Evolutionary conservation across 805 yeast genomes (phyloP).

Genomic region (Pichia ethanolica): DNA sequence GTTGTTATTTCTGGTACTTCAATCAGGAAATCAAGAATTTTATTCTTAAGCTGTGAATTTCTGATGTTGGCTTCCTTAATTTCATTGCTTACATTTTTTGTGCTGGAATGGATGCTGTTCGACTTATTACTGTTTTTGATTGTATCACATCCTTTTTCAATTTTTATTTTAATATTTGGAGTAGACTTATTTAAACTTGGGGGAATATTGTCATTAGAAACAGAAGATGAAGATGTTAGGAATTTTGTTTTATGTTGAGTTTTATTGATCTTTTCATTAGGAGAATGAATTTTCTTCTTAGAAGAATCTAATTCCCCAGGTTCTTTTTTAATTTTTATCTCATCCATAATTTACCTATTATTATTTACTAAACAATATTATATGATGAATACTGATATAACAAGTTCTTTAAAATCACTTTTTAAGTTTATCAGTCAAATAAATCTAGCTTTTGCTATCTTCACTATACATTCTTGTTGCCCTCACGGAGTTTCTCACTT

Average conservation of each 20-base stretch:
- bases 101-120: too few species aligned
- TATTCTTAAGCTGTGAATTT: background rate
- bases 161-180: background rate
- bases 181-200: background rate
- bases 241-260: background rate
- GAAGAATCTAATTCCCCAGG: background rate
- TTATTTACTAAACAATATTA: too few species aligned
- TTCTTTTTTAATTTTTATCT: conserved; percentile 1
- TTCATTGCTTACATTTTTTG: background rate
- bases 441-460: too few species aligned
- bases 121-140: too few species aligned
- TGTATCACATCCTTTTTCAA: too few species aligned
- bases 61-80: background rate
- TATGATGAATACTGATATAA: background rate
- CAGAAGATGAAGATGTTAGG: too few species aligned
- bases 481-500: too few species aligned
- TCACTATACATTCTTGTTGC: too few species aligned
- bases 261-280: background rate
- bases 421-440: too few species aligned
- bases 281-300: background rate
- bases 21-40: conserved; percentile 2
- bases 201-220: background rate
- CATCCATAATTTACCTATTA: background rate
- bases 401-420: background rate
- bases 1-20: conserved; percentile 5